Evolutionary conservation across 73 alveolate species (phyloP).

Genomic region (Blepharisma stoltei): DNA sequence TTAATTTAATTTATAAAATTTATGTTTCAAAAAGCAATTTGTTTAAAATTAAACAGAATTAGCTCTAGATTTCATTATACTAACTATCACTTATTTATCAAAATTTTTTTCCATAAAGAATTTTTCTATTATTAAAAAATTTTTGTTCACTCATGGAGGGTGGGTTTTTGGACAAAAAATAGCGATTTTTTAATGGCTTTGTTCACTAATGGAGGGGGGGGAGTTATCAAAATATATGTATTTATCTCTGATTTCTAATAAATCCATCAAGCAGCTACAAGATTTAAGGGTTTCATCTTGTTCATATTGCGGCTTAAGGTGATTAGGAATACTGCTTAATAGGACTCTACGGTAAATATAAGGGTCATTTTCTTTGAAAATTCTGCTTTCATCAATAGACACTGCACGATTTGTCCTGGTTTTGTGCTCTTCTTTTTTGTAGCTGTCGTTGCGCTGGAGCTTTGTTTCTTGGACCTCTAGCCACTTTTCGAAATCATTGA

Average conservation of each 20-base stretch:
- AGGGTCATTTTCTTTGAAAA: neutral
- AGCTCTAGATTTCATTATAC: too few relatives aligned
- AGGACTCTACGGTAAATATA: neutral
- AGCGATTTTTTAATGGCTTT: too few relatives aligned
- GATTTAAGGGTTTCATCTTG: constrained; percentile 14
- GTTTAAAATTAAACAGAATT: too few relatives aligned
- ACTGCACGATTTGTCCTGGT: neutral
- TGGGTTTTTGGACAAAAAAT: too few relatives aligned
- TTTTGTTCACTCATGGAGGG: too few relatives aligned
- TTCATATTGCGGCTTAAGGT: constrained; percentile 19
- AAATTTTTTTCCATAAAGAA: too few relatives aligned
- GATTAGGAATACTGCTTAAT: constrained; percentile 14
- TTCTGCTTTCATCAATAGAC: neutral
- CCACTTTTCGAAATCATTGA: constrained; percentile 8
- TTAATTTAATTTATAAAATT: too few relatives aligned
- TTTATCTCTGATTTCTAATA: constrained; percentile 24
- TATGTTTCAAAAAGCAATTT: too few relatives aligned
- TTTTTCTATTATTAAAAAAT: too few relatives aligned
- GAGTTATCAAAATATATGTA: constrained; percentile 16
- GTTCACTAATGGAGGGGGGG: too few relatives aligned
- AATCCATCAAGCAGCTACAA: neutral
- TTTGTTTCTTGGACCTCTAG: neutral
- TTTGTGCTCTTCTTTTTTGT: constrained; percentile 18
- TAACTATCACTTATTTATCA: too few relatives aligned
- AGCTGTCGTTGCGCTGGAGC: constrained; percentile 16